These are phyloP conservation scores for Volvox reticuliferus DNA, from an alignment of 139 green algal genomes.

Conservation along the genomic window DNA sequence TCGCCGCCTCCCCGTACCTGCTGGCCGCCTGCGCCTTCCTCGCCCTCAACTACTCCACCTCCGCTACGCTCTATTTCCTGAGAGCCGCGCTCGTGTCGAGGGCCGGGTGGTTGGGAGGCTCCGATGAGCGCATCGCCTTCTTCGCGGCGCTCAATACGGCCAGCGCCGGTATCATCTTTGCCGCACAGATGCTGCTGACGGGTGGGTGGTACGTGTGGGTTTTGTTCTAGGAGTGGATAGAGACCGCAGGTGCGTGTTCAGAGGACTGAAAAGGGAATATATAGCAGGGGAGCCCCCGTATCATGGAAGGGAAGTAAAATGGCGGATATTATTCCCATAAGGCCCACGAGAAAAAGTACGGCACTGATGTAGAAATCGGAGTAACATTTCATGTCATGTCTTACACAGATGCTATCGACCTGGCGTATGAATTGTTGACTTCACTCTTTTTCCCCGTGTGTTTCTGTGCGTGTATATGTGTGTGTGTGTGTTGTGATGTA, in stretches of 20 bases:
- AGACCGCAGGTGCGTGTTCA: no score
- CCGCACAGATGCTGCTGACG: slow-evolving; percentile 62
- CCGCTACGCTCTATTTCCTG: slow-evolving; percentile 80
- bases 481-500: background rate
- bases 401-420: no score
- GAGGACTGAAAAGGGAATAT: no score
- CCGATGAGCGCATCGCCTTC: slow-evolving; percentile 34
- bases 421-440: no score
- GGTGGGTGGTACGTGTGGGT: slow-evolving; percentile 1
- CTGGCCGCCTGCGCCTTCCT: slow-evolving; percentile 71
- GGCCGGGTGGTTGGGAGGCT: background rate
- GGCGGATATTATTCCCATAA: no score
- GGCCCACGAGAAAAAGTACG: no score
- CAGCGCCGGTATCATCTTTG: slow-evolving; percentile 63
- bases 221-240: no score
- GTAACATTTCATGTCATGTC: no score
- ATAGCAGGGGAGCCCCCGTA: no score
- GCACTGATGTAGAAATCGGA: no score
- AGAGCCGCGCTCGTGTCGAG: slow-evolving; percentile 11
- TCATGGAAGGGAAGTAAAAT: no score
- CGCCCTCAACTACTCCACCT: slow-evolving; percentile 47
- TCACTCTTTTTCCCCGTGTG: no score
- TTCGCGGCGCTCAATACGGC: slow-evolving; percentile 64
- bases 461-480: background rate
- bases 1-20: slow-evolving; percentile 70